Conservation (phyloP, 1,284 basidiomycete species). For the Rhodotorula sp. region DNA sequence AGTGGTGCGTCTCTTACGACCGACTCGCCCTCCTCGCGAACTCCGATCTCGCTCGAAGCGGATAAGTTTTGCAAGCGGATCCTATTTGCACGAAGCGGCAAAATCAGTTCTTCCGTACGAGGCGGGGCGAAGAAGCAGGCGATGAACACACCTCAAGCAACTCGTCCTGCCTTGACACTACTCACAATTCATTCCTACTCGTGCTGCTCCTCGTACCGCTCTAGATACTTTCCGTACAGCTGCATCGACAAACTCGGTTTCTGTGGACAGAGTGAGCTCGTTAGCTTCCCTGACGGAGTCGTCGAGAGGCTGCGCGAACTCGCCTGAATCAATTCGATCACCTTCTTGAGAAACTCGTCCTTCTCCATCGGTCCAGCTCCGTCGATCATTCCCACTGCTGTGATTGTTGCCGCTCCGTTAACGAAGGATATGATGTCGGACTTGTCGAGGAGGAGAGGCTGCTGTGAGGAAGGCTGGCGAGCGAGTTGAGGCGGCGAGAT, state of each 20-base stretch:
- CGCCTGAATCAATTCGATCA: constrained; percentile 68
- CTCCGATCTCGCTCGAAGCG: not conserved
- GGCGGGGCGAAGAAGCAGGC: not conserved
- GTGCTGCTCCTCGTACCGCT: constrained; percentile 25
- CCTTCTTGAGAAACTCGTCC: constrained; percentile 65
- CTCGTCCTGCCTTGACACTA: not conserved
- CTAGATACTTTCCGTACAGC: constrained; percentile 37
- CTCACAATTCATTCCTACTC: not conserved
- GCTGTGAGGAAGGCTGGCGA: not conserved
- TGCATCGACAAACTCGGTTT: constrained; percentile 32
- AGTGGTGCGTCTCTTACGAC: not conserved
- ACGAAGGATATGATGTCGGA: constrained; percentile 19
- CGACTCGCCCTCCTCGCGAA: not conserved
- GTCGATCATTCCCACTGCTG: constrained; percentile 46
- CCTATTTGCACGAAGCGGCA: not conserved
- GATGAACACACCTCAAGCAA: not conserved
- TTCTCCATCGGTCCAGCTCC: constrained; percentile 52
- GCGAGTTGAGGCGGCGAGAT: not conserved
- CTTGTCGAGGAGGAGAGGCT: constrained; percentile 1
- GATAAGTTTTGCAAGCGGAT: not conserved
- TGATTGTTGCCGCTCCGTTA: constrained; percentile 39
- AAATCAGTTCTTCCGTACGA: not conserved
- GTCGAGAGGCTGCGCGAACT: constrained; percentile 45
- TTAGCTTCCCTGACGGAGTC: not conserved
- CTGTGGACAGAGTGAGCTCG: not conserved